Conservation (phyloP, 2,329 filamentous ascomycete species). For the Ophiostoma pallidulum region DNA sequence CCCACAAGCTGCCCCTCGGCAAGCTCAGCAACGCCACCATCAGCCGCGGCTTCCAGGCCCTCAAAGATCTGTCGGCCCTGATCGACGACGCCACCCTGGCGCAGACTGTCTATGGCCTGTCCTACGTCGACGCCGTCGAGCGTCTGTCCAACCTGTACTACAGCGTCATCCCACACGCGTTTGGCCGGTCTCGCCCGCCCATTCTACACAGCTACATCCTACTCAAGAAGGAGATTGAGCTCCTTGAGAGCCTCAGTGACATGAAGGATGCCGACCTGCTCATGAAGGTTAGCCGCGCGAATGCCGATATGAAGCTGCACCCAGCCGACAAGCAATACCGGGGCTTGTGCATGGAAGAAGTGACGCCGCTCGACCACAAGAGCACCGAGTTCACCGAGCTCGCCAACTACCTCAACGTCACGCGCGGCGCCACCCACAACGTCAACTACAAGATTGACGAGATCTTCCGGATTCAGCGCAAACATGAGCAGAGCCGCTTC, state of each 20-base stretch:
- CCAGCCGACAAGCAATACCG: constrained; percentile 63
- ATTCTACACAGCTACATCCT: constrained; percentile 46
- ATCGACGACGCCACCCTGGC: constrained; percentile 46
- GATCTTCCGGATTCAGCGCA: constrained; percentile 75
- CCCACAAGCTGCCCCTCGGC: constrained; percentile 69
- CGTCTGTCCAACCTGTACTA: constrained; percentile 70
- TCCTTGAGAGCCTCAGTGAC: constrained; percentile 71
- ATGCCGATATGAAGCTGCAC: constrained; percentile 44
- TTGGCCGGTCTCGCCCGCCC: constrained; percentile 64
- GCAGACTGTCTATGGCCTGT: constrained; percentile 30
- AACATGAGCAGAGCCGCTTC: constrained; percentile 63
- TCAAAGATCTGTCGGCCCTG: constrained; percentile 65
- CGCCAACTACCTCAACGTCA: constrained; percentile 55
- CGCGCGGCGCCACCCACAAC: constrained; percentile 57
- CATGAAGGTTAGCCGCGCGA: constrained; percentile 46
- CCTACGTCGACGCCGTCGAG: constrained; percentile 38
- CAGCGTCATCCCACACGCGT: constrained; percentile 70
- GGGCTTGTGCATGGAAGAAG: constrained; percentile 63
- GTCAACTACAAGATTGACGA: constrained; percentile 53
- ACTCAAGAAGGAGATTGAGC: constrained; percentile 67
- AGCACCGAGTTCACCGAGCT: constrained; percentile 58
- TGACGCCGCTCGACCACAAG: constrained; percentile 54
- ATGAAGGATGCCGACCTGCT: constrained; percentile 77
- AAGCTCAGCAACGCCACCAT: constrained; percentile 77
- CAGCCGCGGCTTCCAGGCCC: constrained; percentile 60